A percentile compares a stretch with the other conserved stretches of the same genome.
Conservation (phyloP, 495 filamentous ascomycete species). For the Aspergillus bertholletiae region DNA sequence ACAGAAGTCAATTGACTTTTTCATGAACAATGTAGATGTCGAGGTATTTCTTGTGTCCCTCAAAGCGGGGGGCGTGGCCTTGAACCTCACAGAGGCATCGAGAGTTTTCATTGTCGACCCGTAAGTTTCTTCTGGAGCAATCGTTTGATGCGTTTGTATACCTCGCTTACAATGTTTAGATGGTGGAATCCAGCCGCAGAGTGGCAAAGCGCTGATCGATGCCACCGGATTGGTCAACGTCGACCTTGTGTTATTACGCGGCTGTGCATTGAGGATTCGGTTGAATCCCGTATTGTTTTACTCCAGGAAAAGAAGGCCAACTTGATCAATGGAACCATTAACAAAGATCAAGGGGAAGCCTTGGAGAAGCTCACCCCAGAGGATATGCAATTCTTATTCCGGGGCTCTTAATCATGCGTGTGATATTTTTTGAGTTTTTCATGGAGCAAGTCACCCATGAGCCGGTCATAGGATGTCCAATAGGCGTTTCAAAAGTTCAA, state of each 20-base stretch:
- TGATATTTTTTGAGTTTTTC: no score
- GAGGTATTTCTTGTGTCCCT: slow-evolving; percentile 94
- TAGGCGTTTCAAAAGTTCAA: no score
- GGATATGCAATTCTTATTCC: slow-evolving; percentile 94
- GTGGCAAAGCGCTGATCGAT: slow-evolving; percentile 95
- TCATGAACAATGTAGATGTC: slow-evolving; percentile 89
- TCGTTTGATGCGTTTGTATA: background rate
- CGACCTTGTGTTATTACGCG: slow-evolving; percentile 92
- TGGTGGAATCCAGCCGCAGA: slow-evolving; percentile 99
- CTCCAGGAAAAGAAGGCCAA: slow-evolving; percentile 97
- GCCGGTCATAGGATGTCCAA: no score
- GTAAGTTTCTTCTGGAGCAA: slow-evolving; percentile 44
- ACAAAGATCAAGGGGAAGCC: slow-evolving; percentile 74
- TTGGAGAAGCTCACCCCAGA: slow-evolving; percentile 86
- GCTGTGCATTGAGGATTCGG: slow-evolving; percentile 91
- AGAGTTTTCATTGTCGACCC: slow-evolving; percentile 95
- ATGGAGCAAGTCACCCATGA: no score
- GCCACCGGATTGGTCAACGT: slow-evolving; percentile 93
- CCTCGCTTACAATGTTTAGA: slow-evolving; percentile 35
- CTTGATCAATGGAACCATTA: slow-evolving; percentile 94
- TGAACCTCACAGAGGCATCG: slow-evolving; percentile 92
- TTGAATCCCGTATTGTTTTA: slow-evolving; percentile 90
- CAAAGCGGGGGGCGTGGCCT: slow-evolving; percentile 91
- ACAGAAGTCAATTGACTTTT: slow-evolving; percentile 86
- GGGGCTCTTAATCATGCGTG: slow-evolving; percentile 44